These are phyloP conservation scores for Xylaria sp. DNA, from an alignment of 2,329 filamentous ascomycete species.

Conservation along the genomic window DNA sequence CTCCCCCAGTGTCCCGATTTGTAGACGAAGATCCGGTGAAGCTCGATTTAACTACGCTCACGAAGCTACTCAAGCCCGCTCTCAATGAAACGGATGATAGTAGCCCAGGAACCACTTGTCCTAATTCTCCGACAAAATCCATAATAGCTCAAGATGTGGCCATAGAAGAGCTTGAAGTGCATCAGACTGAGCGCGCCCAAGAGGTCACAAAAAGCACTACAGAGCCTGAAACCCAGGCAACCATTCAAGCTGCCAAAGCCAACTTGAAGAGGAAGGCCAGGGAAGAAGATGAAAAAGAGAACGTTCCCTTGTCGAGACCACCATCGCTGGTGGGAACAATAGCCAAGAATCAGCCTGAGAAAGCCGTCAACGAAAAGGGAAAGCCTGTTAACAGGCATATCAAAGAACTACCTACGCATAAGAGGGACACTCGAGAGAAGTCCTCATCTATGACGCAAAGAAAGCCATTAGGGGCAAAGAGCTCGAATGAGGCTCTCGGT, in stretches of 20 bases:
- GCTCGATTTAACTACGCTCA: constrained; percentile 52
- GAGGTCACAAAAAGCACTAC: not conserved
- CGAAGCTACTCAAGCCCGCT: constrained; percentile 24
- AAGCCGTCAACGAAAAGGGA: constrained; percentile 31
- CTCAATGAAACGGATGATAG: constrained; percentile 18
- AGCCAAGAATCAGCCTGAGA: constrained; percentile 41
- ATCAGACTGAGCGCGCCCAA: constrained; percentile 1
- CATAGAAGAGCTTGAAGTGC: not conserved
- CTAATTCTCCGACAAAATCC: not conserved
- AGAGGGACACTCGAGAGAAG: constrained; percentile 48
- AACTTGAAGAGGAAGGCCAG: constrained; percentile 65
- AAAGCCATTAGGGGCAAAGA: constrained; percentile 62
- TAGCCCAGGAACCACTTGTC: not conserved
- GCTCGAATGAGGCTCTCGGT: constrained; percentile 62
- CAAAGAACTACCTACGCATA: constrained; percentile 52
- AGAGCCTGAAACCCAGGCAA: constrained; percentile 21
- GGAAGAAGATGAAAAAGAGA: constrained; percentile 59
- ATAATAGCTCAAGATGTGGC: constrained; percentile 5
- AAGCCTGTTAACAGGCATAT: constrained; percentile 47
- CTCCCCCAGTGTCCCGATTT: constrained; percentile 63
- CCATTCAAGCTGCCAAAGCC: constrained; percentile 47
- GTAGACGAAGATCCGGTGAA: constrained; percentile 63
- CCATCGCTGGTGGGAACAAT: constrained; percentile 36
- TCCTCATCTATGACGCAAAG: constrained; percentile 42
- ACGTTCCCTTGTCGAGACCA: constrained; percentile 41